Evolutionary conservation across 805 yeast genomes (phyloP), one percentile per base, ranked within the genome.

Genomic region (Yamadazyma sp.): DNA sequence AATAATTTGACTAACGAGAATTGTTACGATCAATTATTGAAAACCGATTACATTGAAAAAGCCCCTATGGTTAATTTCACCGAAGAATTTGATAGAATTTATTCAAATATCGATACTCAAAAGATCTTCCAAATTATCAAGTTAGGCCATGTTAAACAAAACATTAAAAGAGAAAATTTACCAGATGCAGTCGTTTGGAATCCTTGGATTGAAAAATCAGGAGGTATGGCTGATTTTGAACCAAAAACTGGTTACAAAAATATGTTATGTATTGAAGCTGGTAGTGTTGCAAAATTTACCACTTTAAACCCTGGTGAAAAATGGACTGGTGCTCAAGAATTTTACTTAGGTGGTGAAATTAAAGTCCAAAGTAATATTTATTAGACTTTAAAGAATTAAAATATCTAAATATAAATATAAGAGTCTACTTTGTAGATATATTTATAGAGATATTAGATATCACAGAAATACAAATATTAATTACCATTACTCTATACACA

Each of bases 181-280:
- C 79, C 76, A 0, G 80, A 76, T 44, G 67, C 75, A 4, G 98
- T 93, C 31, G 97, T 93, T 36, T 93, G 98, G 98, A 93, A 93
- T 60, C 98, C 98, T 23, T 93, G 98, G 98, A 69, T 76, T 46
- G 73, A 82, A 38, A 86, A 84, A 58, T 76, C 93, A n/a, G 69
- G 64, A 16, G 80, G 82, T 2, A 86, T 93, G 91, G 80, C 69
- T 27, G 98, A 93, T 62, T 93, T 91, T 52, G 75, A 71, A 49
- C 98, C 98, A 33, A 86, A 85, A 56, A 59, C 62, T 35, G 98
- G 96, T 5, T 93, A 70, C 67, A 72, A 78, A 47, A 69, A 81
- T 30, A 91, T 93, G 98, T 77, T 93, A 39, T 93, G 98, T 63
- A 75, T 93, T 38, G 98, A 93, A 61, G 94, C 96, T 2, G 98